Evolutionary conservation across 495 filamentous ascomycete species (phyloP), one percentile per base, ranked within the genome.

Genomic region (Tirmania nivea): DNA sequence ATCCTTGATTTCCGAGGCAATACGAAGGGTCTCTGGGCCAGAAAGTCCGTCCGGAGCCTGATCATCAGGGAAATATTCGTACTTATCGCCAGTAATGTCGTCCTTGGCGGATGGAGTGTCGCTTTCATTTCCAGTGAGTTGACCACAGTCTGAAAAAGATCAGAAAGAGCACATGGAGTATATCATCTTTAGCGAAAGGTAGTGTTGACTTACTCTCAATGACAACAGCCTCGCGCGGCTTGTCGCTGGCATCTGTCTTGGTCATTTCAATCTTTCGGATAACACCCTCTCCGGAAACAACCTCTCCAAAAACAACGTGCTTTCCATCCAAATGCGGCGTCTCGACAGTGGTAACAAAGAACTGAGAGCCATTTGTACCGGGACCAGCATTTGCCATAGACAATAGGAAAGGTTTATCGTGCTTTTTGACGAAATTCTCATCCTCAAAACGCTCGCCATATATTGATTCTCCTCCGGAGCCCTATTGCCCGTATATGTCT

Each of bases 371-470:
- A 66, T 99, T 99, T 69, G 90, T 96, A 54, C 74, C 79, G 48
- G 88, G 86, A 49, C 90, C 90, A 56, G 90, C 89, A 68, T 97
- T 97, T 55, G 90, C 90, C 90, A 97, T 97, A 59, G 82, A 88
- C 49, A 97, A 74, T 56, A 97, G 71, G 73, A 96, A 94, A 0
- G 90, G 87, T 58, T 85, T 85, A 59, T 90, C 83, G 69, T 97
- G 90, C 75, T 90, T 92, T 59, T 84, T 71, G 25, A 83, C 73
- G 63, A 97, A 96, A 67, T 93, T 94, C 74, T 99, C 90, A 63
- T 99, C 90, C 62, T 83, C 84, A 64, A 99, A 99, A 70, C 95
- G 96, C 60, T 84, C 83, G 63, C 90, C 90, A 65, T 99, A 99
- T 67, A 99, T 96, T 25, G 83, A 89, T 71, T 96, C 90, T 62